phyloP scores from a whole-genome alignment of 331 rosid genomes.

The Acacia concinna region DNA sequence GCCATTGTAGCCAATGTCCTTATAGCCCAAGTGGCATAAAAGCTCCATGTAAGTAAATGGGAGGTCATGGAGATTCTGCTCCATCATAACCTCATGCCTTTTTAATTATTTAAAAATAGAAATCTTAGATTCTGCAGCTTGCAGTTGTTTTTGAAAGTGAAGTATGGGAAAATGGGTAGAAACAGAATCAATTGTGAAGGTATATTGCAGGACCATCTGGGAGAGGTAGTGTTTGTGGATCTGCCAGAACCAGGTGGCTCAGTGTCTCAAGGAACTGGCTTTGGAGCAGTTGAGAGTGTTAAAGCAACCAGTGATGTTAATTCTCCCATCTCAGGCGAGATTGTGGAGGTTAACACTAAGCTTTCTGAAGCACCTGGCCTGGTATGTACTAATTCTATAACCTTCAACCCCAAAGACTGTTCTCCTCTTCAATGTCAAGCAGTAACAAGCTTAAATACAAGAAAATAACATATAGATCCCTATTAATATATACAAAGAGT shows the following conservation, averaged over 20 bases:
- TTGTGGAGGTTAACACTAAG: slow-evolving; percentile 71
- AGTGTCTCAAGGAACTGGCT: slow-evolving; percentile 56
- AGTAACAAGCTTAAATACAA: background rate
- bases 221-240: slow-evolving; percentile 94
- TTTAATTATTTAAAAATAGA: too few relatives aligned
- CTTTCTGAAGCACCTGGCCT: slow-evolving; percentile 70
- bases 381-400: slow-evolving; percentile 70
- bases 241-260: slow-evolving; percentile 70
- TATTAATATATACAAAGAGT: too few relatives aligned
- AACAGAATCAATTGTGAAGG: background rate
- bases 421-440: background rate
- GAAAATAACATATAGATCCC: background rate
- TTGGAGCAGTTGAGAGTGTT: slow-evolving; percentile 96
- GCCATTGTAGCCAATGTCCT: background rate
- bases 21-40: background rate
- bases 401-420: background rate
- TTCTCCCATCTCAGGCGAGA: slow-evolving; percentile 89
- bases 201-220: slow-evolving; percentile 79
- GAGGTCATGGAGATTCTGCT: too few relatives aligned
- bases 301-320: slow-evolving; percentile 94
- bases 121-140: too few relatives aligned
- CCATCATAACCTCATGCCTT: too few relatives aligned
- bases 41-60: background rate
- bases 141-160: background rate
- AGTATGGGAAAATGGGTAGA: background rate